Conservation (phyloP, 805 yeast genomes). For the Lipomyces spencermartinsiae region DNA sequence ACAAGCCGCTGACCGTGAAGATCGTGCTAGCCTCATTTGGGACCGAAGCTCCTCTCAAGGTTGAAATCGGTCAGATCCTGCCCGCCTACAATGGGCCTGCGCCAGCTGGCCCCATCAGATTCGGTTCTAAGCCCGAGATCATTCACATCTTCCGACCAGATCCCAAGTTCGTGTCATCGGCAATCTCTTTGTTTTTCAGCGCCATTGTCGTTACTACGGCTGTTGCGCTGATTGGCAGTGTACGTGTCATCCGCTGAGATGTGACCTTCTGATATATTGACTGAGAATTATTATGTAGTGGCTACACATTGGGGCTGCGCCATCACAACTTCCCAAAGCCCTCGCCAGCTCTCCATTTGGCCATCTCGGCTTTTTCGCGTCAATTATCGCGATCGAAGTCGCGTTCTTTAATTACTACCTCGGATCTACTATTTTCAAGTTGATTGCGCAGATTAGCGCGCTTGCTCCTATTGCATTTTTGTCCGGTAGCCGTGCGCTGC, state of each 20-base stretch:
- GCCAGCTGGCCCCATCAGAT: slow-evolving; percentile 17
- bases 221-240: slow-evolving; percentile 50
- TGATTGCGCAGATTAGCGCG: slow-evolving; percentile 56
- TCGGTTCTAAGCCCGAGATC: slow-evolving; percentile 64
- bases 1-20: slow-evolving; percentile 38
- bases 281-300: slow-evolving; percentile 24
- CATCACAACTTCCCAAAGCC: slow-evolving; percentile 41
- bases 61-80: slow-evolving; percentile 23
- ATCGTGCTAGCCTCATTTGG: slow-evolving; percentile 46
- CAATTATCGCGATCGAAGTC: slow-evolving; percentile 59
- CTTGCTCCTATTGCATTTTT: slow-evolving; percentile 62
- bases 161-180: slow-evolving; percentile 58
- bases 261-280: background rate
- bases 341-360: slow-evolving; percentile 49
- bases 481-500: slow-evolving; percentile 71
- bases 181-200: slow-evolving; percentile 60
- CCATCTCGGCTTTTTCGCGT: slow-evolving; percentile 53
- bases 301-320: slow-evolving; percentile 40
- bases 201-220: slow-evolving; percentile 53
- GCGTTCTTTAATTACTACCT: slow-evolving; percentile 64
- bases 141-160: slow-evolving; percentile 63
- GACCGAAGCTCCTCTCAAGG: slow-evolving; percentile 27
- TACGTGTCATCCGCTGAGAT: slow-evolving; percentile 13
- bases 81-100: slow-evolving; percentile 38
- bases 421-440: slow-evolving; percentile 64